Percentiles rank a stretch among this genome's conserved stretches.
phyloP scores from a whole-genome alignment of 1,284 basidiomycete species.

The Inonotus obliquus region DNA sequence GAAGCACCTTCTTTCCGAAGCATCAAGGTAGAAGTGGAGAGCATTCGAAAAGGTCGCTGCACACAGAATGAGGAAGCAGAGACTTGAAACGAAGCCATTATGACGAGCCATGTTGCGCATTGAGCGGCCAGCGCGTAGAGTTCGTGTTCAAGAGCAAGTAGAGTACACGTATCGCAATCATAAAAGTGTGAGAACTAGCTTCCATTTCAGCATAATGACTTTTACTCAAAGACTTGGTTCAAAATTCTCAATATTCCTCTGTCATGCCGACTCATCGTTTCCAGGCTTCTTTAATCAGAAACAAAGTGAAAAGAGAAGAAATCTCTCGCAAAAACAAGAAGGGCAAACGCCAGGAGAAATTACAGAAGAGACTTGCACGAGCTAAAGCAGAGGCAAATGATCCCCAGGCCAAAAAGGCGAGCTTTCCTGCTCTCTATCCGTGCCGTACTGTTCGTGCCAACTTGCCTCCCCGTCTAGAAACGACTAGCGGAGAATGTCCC shows the following conservation, averaged over 20 bases:
- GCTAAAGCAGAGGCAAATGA: conserved; percentile 70
- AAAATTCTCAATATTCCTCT: too few species aligned
- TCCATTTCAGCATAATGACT: too few species aligned
- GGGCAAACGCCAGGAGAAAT: conserved; percentile 76
- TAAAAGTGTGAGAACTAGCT: not conserved
- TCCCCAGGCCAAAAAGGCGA: conserved; percentile 68
- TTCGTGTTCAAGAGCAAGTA: not conserved
- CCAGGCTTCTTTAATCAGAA: conserved; percentile 68
- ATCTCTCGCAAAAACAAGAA: conserved; percentile 71
- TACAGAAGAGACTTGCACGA: conserved; percentile 71
- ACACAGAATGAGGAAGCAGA: not conserved
- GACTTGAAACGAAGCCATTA: not conserved
- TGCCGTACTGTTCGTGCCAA: not conserved
- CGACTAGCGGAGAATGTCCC: conserved; percentile 83
- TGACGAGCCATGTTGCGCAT: not conserved
- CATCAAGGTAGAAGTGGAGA: conserved; percentile 89
- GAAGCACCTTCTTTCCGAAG: conserved; percentile 92
- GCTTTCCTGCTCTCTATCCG: conserved; percentile 20
- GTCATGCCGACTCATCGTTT: conserved; percentile 29
- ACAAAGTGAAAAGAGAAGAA: conserved; percentile 83
- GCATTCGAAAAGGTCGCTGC: conserved; percentile 31
- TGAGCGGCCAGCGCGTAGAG: not conserved
- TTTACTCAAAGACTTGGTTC: too few species aligned
- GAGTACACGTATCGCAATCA: not conserved
- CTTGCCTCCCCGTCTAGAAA: conserved; percentile 45